phyloP scores from a whole-genome alignment of 345 rosid genomes.

The Syzygium oleosum region DNA sequence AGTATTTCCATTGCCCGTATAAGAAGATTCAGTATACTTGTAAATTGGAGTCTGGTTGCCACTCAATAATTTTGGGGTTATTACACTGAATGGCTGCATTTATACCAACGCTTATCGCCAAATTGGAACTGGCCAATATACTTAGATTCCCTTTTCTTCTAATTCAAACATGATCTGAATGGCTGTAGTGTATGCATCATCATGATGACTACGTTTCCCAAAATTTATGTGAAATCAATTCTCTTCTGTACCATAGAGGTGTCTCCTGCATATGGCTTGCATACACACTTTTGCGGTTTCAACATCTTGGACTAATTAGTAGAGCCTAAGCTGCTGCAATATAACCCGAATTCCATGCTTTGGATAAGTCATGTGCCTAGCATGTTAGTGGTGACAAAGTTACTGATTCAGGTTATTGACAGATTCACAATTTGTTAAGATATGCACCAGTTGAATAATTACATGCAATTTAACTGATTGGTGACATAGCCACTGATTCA shows the following conservation, averaged over 20 bases:
- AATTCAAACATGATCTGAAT: neutral
- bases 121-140: neutral
- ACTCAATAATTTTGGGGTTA: neutral
- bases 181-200: neutral
- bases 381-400: neutral
- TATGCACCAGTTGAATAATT: neutral
- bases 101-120: neutral
- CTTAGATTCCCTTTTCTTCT: neutral
- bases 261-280: neutral
- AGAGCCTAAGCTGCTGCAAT: neutral
- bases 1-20: neutral
- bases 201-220: neutral
- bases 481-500: neutral
- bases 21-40: neutral
- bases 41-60: neutral
- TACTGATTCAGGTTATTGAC: neutral
- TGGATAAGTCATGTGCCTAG: neutral
- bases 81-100: neutral
- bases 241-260: neutral
- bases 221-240: neutral
- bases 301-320: neutral
- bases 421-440: neutral
- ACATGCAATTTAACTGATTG: neutral
- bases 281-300: neutral
- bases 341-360: neutral